Conservation (phyloP, 2,329 filamentous ascomycete species). For the Monascus ruber region DNA sequence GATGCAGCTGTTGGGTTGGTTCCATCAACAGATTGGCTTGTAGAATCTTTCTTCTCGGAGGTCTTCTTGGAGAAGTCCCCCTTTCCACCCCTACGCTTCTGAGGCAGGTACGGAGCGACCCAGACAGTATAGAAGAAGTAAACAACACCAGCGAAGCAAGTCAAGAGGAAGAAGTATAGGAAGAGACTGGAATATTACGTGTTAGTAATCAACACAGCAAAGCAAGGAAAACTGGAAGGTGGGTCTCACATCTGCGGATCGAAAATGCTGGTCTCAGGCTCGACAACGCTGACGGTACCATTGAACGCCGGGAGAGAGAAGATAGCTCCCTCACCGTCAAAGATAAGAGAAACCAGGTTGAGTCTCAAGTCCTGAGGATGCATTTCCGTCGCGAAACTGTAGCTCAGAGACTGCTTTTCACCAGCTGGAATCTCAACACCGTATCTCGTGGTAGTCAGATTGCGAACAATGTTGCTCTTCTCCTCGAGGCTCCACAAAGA, state of each 20-base stretch:
- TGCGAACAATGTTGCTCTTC: slow-evolving; percentile 58
- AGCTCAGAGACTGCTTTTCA: slow-evolving; percentile 64
- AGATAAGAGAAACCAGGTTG: slow-evolving; percentile 63
- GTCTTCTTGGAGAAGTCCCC: slow-evolving; percentile 54
- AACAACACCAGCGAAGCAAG: slow-evolving; percentile 63
- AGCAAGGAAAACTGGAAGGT: slow-evolving; percentile 3
- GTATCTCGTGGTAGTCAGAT: slow-evolving; percentile 70
- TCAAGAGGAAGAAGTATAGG: slow-evolving; percentile 83
- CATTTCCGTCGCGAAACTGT: slow-evolving; percentile 80
- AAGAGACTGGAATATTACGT: slow-evolving; percentile 58
- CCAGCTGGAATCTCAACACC: slow-evolving; percentile 63
- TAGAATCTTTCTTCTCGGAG: slow-evolving; percentile 54
- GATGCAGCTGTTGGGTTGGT: slow-evolving; percentile 57
- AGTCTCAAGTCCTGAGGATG: slow-evolving; percentile 80
- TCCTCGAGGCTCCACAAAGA: slow-evolving; percentile 53
- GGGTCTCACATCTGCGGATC: slow-evolving; percentile 80
- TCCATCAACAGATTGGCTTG: slow-evolving; percentile 47
- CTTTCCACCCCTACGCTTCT: slow-evolving; percentile 53
- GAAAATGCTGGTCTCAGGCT: slow-evolving; percentile 80
- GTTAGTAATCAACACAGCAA: slow-evolving; percentile 7
- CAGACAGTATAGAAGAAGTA: slow-evolving; percentile 99
- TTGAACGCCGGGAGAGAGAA: slow-evolving; percentile 74
- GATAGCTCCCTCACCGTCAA: slow-evolving; percentile 53
- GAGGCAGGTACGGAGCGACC: slow-evolving; percentile 91
- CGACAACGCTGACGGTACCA: slow-evolving; percentile 73